These are phyloP conservation scores for Coemansia sp. DNA, from an alignment of 192 early-diverging fungal species.

Conservation along the genomic window DNA sequence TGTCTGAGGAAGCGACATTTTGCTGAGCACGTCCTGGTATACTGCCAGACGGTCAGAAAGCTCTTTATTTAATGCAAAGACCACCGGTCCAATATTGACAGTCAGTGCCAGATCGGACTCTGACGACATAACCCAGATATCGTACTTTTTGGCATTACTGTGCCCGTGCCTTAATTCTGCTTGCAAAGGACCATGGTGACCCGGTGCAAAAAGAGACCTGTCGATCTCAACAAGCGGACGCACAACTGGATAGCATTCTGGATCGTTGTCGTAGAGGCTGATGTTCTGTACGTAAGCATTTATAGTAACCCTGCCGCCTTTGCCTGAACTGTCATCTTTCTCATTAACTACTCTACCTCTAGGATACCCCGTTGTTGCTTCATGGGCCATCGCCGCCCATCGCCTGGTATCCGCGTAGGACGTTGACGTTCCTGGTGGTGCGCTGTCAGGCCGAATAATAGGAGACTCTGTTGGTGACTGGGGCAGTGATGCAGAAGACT, in stretches of 20 bases:
- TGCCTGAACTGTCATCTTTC: not conserved
- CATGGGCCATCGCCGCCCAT: slow-evolving; percentile 49
- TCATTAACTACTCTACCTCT: not conserved
- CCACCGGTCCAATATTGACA: slow-evolving; percentile 41
- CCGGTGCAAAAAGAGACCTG: slow-evolving; percentile 16
- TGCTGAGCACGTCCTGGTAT: slow-evolving; percentile 31
- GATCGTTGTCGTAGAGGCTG: slow-evolving; percentile 48
- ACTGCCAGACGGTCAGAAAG: slow-evolving; percentile 33
- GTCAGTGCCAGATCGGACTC: slow-evolving; percentile 30
- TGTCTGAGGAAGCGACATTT: slow-evolving; percentile 6
- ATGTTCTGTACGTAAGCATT: slow-evolving; percentile 36
- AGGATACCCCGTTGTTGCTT: slow-evolving; percentile 4
- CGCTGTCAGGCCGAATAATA: slow-evolving; percentile 15
- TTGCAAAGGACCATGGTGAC: not conserved
- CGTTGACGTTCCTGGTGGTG: slow-evolving; percentile 18
- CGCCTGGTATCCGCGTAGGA: slow-evolving; percentile 42
- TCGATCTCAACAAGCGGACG: slow-evolving; percentile 36
- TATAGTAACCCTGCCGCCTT: slow-evolving; percentile 18
- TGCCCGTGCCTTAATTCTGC: not conserved
- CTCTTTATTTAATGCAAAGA: slow-evolving; percentile 41
- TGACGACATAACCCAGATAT: slow-evolving; percentile 37
- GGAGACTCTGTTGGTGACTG: not conserved
- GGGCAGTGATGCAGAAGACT: not conserved
- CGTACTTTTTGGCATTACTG: slow-evolving; percentile 27
- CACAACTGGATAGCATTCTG: slow-evolving; percentile 38